Conservation (phyloP, 257 asterid genomes). For the Vinca minor region DNA sequence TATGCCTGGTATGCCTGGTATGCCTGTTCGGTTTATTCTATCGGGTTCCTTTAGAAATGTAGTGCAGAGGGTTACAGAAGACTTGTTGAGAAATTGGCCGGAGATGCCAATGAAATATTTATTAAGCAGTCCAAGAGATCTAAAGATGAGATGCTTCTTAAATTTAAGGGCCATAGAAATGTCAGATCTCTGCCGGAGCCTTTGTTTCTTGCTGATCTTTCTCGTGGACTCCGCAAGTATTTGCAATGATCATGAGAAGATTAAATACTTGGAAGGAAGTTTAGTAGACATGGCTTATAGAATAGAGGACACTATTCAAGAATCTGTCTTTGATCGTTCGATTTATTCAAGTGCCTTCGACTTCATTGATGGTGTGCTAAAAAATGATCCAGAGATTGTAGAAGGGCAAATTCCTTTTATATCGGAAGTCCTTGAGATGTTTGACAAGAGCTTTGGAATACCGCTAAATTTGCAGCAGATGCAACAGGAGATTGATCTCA, state of each 20-base stretch:
- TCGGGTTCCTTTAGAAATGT: neutral
- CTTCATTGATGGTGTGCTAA: neutral
- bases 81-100: neutral
- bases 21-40: too few species aligned
- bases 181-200: neutral
- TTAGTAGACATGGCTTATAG: neutral
- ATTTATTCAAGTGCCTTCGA: neutral
- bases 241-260: neutral
- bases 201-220: neutral
- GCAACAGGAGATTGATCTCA: neutral
- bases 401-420: neutral
- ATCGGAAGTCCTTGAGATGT: neutral
- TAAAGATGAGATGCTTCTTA: neutral
- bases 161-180: neutral
- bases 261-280: neutral
- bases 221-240: neutral
- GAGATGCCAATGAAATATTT: neutral
- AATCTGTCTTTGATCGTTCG: neutral
- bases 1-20: too few species aligned
- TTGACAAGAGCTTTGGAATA: conserved; percentile 5
- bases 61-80: neutral
- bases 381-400: neutral
- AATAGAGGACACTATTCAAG: neutral
- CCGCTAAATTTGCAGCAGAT: neutral
- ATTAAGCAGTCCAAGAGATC: neutral